Percentiles rank a stretch among this genome's conserved stretches.
These are phyloP conservation scores for Solanum chmielewskii DNA, from an alignment of 257 asterid genomes.

Conservation along the genomic window DNA sequence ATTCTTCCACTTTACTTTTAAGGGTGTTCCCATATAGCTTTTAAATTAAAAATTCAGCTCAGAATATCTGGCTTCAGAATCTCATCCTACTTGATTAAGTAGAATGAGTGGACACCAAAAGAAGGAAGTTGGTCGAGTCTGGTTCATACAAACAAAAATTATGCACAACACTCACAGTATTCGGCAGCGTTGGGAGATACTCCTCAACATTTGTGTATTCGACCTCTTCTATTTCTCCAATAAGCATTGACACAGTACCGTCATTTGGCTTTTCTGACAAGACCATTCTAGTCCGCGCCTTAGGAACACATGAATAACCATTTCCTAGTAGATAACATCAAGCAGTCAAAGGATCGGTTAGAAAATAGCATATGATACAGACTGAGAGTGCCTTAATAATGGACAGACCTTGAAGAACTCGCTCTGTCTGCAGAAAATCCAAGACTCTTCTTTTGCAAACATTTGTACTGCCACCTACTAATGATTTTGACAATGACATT, in stretches of 20 bases:
- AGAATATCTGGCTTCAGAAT: not conserved
- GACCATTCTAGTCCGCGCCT: constrained; percentile 62
- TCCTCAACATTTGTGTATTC: constrained; percentile 70
- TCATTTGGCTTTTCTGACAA: constrained; percentile 91
- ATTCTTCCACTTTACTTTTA: not conserved
- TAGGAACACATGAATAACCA: constrained; percentile 42
- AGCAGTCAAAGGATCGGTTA: constrained; percentile 20
- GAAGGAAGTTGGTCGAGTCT: not conserved
- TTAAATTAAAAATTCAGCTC: not conserved
- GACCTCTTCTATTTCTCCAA: constrained; percentile 71
- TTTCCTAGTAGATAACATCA: constrained; percentile 37
- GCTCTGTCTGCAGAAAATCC: constrained; percentile 55
- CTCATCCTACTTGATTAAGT: not conserved
- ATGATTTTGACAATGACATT: constrained; percentile 75
- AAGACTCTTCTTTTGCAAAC: constrained; percentile 64
- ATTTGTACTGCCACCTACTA: constrained; percentile 74
- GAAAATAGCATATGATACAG: not conserved
- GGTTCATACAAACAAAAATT: not conserved
- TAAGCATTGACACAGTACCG: constrained; percentile 74
- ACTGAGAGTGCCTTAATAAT: not conserved
- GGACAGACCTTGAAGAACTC: constrained; percentile 63
- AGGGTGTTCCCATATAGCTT: not conserved
- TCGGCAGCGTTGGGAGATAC: constrained; percentile 81
- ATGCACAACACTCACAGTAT: constrained; percentile 54
- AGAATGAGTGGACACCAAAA: constrained; percentile 1